phyloP scores from a whole-genome alignment of 331 rosid species.

The Rhamnella rubrinervis region DNA sequence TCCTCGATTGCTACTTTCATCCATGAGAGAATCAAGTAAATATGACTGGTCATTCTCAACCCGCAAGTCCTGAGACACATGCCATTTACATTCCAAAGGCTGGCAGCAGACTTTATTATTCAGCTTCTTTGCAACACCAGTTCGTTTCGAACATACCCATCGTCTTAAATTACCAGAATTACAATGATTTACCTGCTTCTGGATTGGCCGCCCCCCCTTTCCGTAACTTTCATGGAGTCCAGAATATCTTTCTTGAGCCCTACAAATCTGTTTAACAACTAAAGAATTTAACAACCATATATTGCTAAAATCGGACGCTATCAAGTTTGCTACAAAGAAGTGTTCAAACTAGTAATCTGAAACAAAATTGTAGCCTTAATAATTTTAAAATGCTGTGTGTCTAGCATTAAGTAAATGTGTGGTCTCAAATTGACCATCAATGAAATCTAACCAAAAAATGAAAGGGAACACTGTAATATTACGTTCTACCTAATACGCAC shows the following conservation, averaged over 20 bases:
- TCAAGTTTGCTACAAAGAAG: not conserved
- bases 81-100: constrained; percentile 27
- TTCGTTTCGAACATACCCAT: constrained; percentile 59
- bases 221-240: constrained; percentile 28
- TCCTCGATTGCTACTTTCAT: constrained; percentile 25
- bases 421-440: not conserved
- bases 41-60: constrained; percentile 29
- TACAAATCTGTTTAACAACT: constrained; percentile 20
- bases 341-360: not conserved
- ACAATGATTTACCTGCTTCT: constrained; percentile 33
- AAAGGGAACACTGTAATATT: constrained; percentile 5
- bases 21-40: constrained; percentile 17
- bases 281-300: constrained; percentile 1
- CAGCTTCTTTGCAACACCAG: constrained; percentile 41
- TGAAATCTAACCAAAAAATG: not conserved
- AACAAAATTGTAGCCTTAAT: not conserved
- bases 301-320: constrained; percentile 3
- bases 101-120: constrained; percentile 23
- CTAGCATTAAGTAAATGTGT: not conserved
- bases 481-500: constrained; percentile 3
- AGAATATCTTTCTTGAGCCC: constrained; percentile 28
- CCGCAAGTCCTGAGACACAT: constrained; percentile 11
- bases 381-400: not conserved
- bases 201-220: constrained; percentile 23
- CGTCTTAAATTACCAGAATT: constrained; percentile 39